phyloP scores from a whole-genome alignment of 345 rosid genomes.

The Gossypium arboreum region DNA sequence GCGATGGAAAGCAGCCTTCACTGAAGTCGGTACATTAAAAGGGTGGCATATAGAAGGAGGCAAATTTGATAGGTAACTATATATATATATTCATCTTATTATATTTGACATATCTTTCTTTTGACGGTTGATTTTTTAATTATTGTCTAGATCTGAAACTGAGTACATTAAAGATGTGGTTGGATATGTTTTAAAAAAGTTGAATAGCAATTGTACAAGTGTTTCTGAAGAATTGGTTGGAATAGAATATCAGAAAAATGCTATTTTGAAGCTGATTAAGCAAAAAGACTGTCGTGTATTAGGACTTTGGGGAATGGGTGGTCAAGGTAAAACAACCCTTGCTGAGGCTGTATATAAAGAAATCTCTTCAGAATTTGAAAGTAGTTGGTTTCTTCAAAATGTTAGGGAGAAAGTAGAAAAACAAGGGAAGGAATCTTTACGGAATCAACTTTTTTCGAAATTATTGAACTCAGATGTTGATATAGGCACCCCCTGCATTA shows the following conservation, averaged over 20 bases:
- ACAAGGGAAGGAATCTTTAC: not conserved
- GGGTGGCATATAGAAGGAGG: slow-evolving; percentile 7
- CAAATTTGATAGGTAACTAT: not conserved
- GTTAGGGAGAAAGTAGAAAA: not conserved
- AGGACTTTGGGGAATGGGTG: too few relatives aligned
- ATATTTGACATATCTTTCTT: too few relatives aligned
- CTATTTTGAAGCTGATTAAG: too few relatives aligned
- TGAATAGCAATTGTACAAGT: too few relatives aligned
- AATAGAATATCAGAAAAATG: not conserved
- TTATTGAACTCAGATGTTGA: not conserved
- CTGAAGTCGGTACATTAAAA: not conserved
- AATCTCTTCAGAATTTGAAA: not conserved
- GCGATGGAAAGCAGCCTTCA: not conserved
- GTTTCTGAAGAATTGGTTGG: not conserved
- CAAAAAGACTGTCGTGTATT: too few relatives aligned
- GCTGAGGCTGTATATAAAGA: not conserved
- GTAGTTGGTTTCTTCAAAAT: not conserved
- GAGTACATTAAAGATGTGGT: not conserved
- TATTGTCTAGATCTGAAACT: not conserved
- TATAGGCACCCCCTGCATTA: not conserved
- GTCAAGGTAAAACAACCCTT: not conserved
- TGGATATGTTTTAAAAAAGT: not conserved
- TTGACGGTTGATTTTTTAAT: too few relatives aligned
- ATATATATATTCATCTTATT: too few relatives aligned
- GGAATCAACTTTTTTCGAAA: not conserved